A percentile compares a stretch with the other conserved stretches of the same genome.
Conservation (phyloP, 345 rosid genomes). For the Hevea brasiliensis region DNA sequence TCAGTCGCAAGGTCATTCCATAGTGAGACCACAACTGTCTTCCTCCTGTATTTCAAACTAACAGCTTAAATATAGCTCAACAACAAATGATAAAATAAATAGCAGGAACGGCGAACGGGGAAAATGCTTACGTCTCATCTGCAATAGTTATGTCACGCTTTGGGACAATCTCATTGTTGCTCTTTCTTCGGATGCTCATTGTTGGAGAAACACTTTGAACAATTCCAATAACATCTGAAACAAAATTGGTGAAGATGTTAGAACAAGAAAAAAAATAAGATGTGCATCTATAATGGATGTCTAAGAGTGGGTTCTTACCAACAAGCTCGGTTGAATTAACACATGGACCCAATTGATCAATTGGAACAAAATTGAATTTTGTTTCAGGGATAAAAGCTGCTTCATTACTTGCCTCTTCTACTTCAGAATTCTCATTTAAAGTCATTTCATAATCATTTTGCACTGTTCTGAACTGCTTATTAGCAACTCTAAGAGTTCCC, state of each 20-base stretch:
- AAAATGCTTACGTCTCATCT: slow-evolving; percentile 61
- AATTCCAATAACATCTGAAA: slow-evolving; percentile 74
- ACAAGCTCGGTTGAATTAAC: slow-evolving; percentile 70
- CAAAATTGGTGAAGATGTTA: neutral
- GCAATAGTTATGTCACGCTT: slow-evolving; percentile 86
- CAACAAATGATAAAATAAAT: neutral
- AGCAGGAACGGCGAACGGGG: neutral
- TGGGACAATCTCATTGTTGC: slow-evolving; percentile 67
- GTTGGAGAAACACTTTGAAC: slow-evolving; percentile 85
- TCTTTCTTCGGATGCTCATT: slow-evolving; percentile 74
- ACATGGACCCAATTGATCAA: slow-evolving; percentile 75
- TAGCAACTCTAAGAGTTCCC: slow-evolving; percentile 79
- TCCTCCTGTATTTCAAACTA: slow-evolving; percentile 46
- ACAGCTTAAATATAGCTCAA: neutral
- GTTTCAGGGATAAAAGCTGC: slow-evolving; percentile 73
- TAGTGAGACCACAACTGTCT: slow-evolving; percentile 75
- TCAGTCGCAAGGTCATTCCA: slow-evolving; percentile 87
- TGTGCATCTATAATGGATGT: neutral
- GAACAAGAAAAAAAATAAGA: neutral
- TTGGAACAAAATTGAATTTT: slow-evolving; percentile 71
- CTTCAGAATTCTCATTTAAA: slow-evolving; percentile 78
- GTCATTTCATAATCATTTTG: slow-evolving; percentile 96
- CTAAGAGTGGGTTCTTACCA: slow-evolving; percentile 44
- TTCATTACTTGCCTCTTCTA: slow-evolving; percentile 75
- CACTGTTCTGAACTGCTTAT: slow-evolving; percentile 85